Evolutionary conservation across 140 eudicot genomes (phyloP).

Genomic region (Cichorium intybus): DNA sequence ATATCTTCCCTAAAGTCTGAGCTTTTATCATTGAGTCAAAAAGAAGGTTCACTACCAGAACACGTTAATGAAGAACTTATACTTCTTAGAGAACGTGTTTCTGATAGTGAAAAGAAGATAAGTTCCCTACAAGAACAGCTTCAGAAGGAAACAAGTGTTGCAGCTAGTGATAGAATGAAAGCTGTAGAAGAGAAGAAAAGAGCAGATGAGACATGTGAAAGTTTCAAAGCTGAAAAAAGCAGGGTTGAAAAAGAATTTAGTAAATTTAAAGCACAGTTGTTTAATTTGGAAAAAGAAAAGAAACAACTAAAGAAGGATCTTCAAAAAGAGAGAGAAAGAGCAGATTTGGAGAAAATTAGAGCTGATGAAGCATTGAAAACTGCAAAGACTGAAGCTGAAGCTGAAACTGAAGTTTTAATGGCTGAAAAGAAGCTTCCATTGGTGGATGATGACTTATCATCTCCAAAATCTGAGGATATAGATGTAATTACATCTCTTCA

Average conservation of each 20-base stretch:
- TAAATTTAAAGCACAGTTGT: conserved; percentile 22
- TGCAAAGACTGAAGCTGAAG: conserved; percentile 23
- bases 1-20: conserved; percentile 55
- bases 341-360: conserved; percentile 33
- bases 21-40: conserved; percentile 40
- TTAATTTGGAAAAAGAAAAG: conserved; percentile 28
- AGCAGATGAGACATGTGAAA: conserved; percentile 5
- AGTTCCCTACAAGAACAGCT: conserved; percentile 26
- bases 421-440: conserved; percentile 28
- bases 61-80: conserved; percentile 36
- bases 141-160: conserved; percentile 14
- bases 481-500: conserved; percentile 27
- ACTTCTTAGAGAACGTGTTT: conserved; percentile 25
- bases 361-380: conserved; percentile 32
- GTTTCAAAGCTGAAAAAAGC: conserved; percentile 15
- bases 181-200: conserved; percentile 15
- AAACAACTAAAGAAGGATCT: conserved; percentile 24
- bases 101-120: conserved; percentile 31
- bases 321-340: conserved; percentile 29
- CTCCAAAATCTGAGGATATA: conserved; percentile 39
- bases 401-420: conserved; percentile 29
- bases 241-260: conserved; percentile 28
- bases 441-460: conserved; percentile 51
- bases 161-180: conserved; percentile 13
- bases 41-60: conserved; percentile 27